Base-by-base conservation (phyloP, 768 basidiomycete species). In the Mycena haematopus region DNA sequence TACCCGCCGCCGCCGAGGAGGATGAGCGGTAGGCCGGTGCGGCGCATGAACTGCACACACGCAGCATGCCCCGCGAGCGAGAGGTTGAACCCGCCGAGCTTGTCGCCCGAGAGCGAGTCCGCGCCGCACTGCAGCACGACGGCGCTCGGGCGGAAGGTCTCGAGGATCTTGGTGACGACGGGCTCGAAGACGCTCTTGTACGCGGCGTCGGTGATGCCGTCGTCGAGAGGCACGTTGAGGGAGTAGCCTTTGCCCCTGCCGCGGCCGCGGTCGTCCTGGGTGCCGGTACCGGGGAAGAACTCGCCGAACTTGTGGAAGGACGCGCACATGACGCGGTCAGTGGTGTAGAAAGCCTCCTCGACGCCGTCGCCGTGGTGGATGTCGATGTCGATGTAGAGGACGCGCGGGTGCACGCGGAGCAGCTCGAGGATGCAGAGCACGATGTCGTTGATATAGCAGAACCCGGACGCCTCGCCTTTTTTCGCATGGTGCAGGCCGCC, bases 391-490 rank as follows among this genome's bases (percentile, higher is more conserved):
- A 99, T 90, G 74, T 99, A 99, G 33, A 99, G 79, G 14, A 99
- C 96, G 58, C 97, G 89, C 8, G 92, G 84, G 73, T 88, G 87
- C 54, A 81, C 86, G 69, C 95, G 86, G 19, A 96, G 79, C 13
- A 99, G 87, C 74, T 97, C 96, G 55, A 99, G 84, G 42, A 97
- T 96, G 49, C 88, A 92, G 22, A 99, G 87, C 0, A 97, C 95
- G 72, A 99, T 99, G 75, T 96, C 93, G 75, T 99, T 99, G 76
- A 99, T 90, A 80, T 99, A 99, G 82, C 97, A 99, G 78, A 99
- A 99, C n/a, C 97, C 97, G 11, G 92, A 93, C 0, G 96, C 97
- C 78, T 98, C 97, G 57, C 93, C 87, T 75, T 98, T 99, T 79
- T 99, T 99, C 19, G 97, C 97, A 75, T 99, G 97, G 77, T 99